Evolutionary conservation across 2,329 filamentous ascomycete genomes (phyloP).

Genomic region (Neonectria faginata): DNA sequence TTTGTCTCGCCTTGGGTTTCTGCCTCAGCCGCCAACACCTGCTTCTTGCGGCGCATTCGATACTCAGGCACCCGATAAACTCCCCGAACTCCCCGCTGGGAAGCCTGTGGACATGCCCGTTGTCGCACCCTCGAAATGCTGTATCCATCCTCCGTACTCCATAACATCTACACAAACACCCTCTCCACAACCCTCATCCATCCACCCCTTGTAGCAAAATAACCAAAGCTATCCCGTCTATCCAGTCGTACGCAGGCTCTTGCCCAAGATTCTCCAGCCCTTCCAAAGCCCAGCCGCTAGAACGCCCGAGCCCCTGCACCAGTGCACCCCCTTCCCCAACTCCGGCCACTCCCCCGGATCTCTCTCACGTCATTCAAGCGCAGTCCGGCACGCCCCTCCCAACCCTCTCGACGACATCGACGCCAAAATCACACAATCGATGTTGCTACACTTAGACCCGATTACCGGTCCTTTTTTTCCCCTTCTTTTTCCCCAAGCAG

Average conservation of each 20-base stretch:
- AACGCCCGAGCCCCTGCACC: conserved; percentile 26
- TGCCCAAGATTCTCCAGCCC: neutral
- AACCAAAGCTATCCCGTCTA: neutral
- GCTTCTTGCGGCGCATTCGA: neutral
- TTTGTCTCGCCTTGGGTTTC: neutral
- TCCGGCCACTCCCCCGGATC: conserved; percentile 38
- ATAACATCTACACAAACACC: conserved; percentile 2
- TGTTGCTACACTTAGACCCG: neutral
- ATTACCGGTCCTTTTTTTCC: neutral
- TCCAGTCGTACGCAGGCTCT: neutral
- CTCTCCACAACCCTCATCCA: conserved; percentile 1
- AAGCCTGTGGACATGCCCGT: neutral
- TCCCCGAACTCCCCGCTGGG: conserved; percentile 28
- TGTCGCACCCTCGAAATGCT: neutral
- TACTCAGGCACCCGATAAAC: conserved; percentile 6
- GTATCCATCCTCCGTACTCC: neutral
- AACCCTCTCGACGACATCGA: conserved; percentile 35
- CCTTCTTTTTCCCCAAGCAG: neutral
- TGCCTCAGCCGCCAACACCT: neutral
- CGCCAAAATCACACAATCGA: conserved; percentile 47
- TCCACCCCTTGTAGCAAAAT: conserved; percentile 7
- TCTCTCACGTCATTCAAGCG: conserved; percentile 34
- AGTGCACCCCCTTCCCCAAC: conserved; percentile 10
- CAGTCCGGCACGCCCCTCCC: neutral
- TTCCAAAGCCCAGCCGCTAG: conserved; percentile 23